These are phyloP conservation scores for Geosmithia morbida DNA, from an alignment of 2,329 filamentous ascomycete species.

Conservation along the genomic window DNA sequence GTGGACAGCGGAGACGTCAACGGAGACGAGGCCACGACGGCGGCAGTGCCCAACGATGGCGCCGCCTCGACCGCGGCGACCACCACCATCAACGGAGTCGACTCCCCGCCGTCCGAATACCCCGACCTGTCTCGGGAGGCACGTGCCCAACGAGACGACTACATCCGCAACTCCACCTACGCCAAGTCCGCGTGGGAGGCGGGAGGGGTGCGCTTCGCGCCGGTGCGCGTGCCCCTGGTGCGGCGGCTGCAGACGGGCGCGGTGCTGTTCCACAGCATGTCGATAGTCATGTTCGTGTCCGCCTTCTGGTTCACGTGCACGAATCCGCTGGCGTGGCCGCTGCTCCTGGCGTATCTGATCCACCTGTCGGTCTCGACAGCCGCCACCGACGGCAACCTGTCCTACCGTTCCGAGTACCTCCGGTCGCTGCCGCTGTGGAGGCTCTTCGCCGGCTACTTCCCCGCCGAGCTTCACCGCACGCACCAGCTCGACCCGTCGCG, in stretches of 20 bases:
- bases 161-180: slow-evolving; percentile 6
- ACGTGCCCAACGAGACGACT: not conserved
- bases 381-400: slow-evolving; percentile 59
- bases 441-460: slow-evolving; percentile 86
- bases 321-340: slow-evolving; percentile 83
- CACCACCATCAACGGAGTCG: too few relatives aligned
- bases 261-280: slow-evolving; percentile 59
- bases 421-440: slow-evolving; percentile 68
- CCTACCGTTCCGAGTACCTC: slow-evolving; percentile 59
- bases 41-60: too few relatives aligned
- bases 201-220: slow-evolving; percentile 66
- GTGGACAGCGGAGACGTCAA: not conserved
- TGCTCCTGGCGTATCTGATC: slow-evolving; percentile 61
- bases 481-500: slow-evolving; percentile 62
- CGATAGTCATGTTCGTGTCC: slow-evolving; percentile 56
- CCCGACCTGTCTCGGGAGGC: not conserved
- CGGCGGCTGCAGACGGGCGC: slow-evolving; percentile 66
- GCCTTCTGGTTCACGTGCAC: slow-evolving; percentile 84
- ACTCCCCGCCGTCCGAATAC: not conserved
- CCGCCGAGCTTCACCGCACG: slow-evolving; percentile 75
- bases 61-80: too few relatives aligned
- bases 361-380: slow-evolving; percentile 72
- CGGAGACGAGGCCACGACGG: too few relatives aligned
- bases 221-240: slow-evolving; percentile 56
- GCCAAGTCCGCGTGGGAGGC: slow-evolving; percentile 19